phyloP scores from a whole-genome alignment of 108 stramenopile genomes.

The Stephanodiscus triporus region DNA sequence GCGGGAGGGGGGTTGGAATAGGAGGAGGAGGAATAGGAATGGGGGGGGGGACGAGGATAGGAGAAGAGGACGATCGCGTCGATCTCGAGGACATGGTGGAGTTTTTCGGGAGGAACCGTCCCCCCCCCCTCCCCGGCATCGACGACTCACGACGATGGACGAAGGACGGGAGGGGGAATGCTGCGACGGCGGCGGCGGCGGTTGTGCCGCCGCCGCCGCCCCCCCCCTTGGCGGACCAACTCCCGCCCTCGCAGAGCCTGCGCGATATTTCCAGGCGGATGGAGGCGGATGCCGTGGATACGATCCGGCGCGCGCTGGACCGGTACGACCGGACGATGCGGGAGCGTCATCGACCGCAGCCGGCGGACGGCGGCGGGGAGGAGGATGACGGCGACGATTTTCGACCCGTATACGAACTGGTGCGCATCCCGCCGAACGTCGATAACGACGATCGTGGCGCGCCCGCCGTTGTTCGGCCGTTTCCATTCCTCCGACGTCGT shows the following conservation, averaged over 20 bases:
- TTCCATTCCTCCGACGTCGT: not conserved
- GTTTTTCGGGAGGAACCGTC: constrained; percentile 22
- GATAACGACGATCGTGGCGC: not conserved
- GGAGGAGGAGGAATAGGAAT: too few relatives aligned
- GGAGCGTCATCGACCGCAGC: not conserved
- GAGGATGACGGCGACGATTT: too few relatives aligned
- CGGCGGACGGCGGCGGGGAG: not conserved
- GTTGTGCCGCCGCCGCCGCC: not conserved
- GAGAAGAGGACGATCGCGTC: too few relatives aligned
- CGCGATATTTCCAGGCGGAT: constrained; percentile 15
- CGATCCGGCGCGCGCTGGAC: constrained; percentile 25
- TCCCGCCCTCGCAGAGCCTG: not conserved
- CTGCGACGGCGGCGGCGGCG: not conserved
- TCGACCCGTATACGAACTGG: constrained; percentile 29
- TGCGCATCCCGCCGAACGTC: constrained; percentile 17
- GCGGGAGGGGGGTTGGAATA: not conserved
- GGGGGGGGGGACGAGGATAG: too few relatives aligned
- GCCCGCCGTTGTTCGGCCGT: not conserved
- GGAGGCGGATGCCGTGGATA: constrained; percentile 18
- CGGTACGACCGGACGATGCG: constrained; percentile 7
- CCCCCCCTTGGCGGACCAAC: constrained; percentile 12
- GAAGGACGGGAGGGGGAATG: not conserved
- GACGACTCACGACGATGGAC: not conserved
- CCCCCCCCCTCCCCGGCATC: too few relatives aligned
- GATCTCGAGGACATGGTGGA: constrained; percentile 16